phyloP scores from a whole-genome alignment of 495 filamentous ascomycete species.

The Lophiotrema nucula region DNA sequence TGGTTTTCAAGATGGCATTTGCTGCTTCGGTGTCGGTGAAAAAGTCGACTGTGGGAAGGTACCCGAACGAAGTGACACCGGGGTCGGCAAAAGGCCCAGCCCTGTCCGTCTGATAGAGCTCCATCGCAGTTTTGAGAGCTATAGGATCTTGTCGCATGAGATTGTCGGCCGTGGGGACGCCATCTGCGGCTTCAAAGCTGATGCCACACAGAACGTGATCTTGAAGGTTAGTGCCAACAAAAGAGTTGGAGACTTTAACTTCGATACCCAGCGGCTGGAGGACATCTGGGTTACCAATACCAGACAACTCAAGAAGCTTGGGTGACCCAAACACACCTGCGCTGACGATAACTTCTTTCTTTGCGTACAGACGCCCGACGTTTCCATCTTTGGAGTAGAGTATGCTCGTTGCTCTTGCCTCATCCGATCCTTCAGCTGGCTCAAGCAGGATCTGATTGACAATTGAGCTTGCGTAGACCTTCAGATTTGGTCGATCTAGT shows the following conservation, averaged over 20 bases:
- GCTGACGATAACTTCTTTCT: constrained; percentile 24
- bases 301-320: constrained; percentile 24
- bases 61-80: constrained; percentile 6
- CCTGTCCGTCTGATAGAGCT: constrained; percentile 3
- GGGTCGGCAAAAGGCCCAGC: constrained; percentile 1
- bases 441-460: constrained; percentile 2
- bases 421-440: not conserved
- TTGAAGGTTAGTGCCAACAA: constrained; percentile 28
- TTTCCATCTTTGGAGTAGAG: not conserved
- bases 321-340: constrained; percentile 19
- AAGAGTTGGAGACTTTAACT: constrained; percentile 2
- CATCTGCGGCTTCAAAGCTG: constrained; percentile 15
- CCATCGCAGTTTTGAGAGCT: constrained; percentile 7
- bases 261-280: constrained; percentile 6
- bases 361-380: not conserved
- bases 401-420: not conserved
- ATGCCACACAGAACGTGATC: constrained; percentile 23
- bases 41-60: constrained; percentile 13
- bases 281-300: constrained; percentile 22
- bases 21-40: not conserved
- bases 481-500: not conserved
- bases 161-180: constrained; percentile 5
- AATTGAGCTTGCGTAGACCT: not conserved
- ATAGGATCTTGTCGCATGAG: constrained; percentile 1
- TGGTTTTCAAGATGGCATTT: not conserved